Conservation (phyloP, 495 filamentous ascomycete genomes). For the Neurospora cerealis region DNA sequence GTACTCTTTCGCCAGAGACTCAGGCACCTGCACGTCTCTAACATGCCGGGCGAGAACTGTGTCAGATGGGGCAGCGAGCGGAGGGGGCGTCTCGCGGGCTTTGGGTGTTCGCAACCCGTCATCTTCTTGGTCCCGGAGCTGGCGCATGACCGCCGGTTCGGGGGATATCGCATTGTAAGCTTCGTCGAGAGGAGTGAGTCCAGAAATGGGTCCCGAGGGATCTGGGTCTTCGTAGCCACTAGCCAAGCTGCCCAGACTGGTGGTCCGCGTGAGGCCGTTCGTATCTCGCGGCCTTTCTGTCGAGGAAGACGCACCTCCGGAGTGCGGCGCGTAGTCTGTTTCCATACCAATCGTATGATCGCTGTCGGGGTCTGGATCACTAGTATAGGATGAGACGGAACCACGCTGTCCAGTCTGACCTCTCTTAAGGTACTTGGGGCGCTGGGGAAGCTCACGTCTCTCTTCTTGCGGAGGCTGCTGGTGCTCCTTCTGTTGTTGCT, state of each 20-base stretch:
- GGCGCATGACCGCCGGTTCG: conserved; percentile 12
- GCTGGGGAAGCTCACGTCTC: conserved; percentile 9
- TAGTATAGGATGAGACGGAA: conserved; percentile 64
- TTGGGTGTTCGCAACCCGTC: conserved; percentile 34
- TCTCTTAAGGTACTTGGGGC: conserved; percentile 64
- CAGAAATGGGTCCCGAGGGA: conserved; percentile 24
- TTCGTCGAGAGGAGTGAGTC: conserved; percentile 44
- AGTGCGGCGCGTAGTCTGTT: conserved; percentile 79
- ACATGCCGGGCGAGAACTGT: conserved; percentile 83
- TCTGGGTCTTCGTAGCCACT: conserved; percentile 79
- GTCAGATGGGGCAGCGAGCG: conserved; percentile 59
- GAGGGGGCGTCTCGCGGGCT: conserved; percentile 36
- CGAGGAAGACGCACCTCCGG: conserved; percentile 63
- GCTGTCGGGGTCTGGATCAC: conserved; percentile 48
- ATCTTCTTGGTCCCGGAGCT: conserved; percentile 7
- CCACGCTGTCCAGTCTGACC: conserved; percentile 70
- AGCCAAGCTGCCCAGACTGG: conserved; percentile 91
- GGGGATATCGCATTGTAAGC: conserved; percentile 27
- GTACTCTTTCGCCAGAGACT: conserved; percentile 78
- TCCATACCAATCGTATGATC: conserved; percentile 57
- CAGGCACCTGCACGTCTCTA: conserved; percentile 79
- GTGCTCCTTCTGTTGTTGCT: conserved; percentile 13
- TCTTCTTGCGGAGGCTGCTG: background rate
- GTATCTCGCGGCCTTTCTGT: conserved; percentile 43
- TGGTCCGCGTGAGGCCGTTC: conserved; percentile 59